Evolutionary conservation across 2,329 filamentous ascomycete species (phyloP).

Genomic region (Diaporthe capsici): DNA sequence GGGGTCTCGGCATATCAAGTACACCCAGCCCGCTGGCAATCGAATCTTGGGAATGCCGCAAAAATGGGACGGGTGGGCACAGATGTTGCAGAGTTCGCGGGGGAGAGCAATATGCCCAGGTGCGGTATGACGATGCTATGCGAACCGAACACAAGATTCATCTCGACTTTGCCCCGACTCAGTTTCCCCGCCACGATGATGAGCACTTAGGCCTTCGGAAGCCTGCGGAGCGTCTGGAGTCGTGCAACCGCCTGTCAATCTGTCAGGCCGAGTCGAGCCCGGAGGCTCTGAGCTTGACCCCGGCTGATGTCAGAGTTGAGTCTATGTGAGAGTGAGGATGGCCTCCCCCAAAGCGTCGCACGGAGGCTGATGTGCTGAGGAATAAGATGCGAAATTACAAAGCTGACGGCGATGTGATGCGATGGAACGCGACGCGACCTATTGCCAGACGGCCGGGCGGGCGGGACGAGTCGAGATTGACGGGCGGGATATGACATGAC

Average conservation of each 20-base stretch:
- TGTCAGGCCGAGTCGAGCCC: constrained; percentile 16
- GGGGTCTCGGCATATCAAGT: constrained; percentile 13
- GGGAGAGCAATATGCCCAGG: background rate
- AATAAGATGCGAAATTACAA: constrained; percentile 24
- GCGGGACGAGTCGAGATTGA: background rate
- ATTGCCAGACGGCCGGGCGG: constrained; percentile 9
- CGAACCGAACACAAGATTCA: constrained; percentile 9
- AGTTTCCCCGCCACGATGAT: constrained; percentile 21
- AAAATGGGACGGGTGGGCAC: constrained; percentile 24
- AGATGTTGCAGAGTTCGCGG: constrained; percentile 30
- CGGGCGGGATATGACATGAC: constrained; percentile 19
- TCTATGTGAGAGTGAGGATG: background rate
- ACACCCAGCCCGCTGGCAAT: constrained; percentile 5
- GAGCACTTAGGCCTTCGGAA: constrained; percentile 1
- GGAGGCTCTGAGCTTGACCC: constrained; percentile 3
- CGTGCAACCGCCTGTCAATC: constrained; percentile 2
- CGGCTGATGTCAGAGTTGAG: constrained; percentile 30
- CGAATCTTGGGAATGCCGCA: background rate
- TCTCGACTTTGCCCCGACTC: constrained; percentile 13
- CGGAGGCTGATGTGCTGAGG: background rate
- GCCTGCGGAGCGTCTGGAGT: constrained; percentile 15
- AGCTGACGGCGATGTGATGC: constrained; percentile 1
- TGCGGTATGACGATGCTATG: constrained; percentile 21
- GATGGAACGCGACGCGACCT: constrained; percentile 6
- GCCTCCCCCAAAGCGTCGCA: background rate